Evolutionary conservation across 768 basidiomycete species (phyloP).

Genomic region (Lactarius sanguifluus): DNA sequence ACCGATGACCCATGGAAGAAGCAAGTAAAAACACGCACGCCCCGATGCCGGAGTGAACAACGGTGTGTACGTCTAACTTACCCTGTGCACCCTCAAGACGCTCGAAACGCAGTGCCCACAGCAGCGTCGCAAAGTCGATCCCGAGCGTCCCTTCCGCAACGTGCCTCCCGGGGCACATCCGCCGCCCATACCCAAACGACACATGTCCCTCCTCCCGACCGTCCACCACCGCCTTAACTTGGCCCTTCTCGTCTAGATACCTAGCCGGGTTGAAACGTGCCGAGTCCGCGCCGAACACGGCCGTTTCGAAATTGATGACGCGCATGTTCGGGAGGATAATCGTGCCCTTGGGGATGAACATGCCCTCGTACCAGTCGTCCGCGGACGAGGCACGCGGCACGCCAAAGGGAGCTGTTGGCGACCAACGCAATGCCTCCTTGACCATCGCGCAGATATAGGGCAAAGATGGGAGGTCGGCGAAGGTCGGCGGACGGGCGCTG

Average conservation of each 20-base stretch:
- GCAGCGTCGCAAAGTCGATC: constrained; percentile 8
- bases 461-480: neutral
- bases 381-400: neutral
- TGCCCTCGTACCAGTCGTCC: neutral
- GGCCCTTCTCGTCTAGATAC: neutral
- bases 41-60: neutral
- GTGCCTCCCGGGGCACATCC: neutral
- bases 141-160: neutral
- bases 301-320: neutral
- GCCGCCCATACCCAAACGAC: neutral
- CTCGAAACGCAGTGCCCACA: constrained; percentile 4
- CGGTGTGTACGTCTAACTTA: neutral
- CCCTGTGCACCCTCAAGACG: neutral
- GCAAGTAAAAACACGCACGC: neutral
- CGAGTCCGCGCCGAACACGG: neutral
- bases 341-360: neutral
- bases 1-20: neutral
- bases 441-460: neutral
- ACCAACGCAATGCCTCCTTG: neutral
- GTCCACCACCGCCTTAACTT: neutral
- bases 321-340: constrained; percentile 1
- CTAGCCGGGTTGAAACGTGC: neutral
- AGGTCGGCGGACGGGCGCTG: neutral
- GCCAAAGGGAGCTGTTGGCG: constrained; percentile 17
- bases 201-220: neutral